phyloP scores from a whole-genome alignment of 768 basidiomycete genomes.

The Leccinum longicurvipes region DNA sequence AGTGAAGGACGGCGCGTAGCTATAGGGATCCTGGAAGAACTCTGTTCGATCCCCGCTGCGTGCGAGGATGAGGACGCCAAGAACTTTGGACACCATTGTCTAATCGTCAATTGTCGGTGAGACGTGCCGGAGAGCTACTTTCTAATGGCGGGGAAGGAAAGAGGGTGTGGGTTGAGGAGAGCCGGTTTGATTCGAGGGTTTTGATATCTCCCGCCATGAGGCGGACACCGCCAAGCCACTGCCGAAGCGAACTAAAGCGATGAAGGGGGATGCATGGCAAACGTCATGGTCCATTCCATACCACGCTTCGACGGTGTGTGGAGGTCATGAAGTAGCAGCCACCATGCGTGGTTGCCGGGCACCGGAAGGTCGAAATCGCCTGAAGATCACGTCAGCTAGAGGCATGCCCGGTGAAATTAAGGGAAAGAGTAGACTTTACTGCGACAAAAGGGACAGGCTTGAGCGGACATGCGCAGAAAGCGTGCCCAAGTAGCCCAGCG shows the following conservation, averaged over 20 bases:
- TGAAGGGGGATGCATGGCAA: slow-evolving; percentile 21
- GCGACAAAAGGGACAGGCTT: slow-evolving; percentile 9
- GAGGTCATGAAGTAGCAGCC: slow-evolving; percentile 19
- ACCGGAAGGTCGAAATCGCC: slow-evolving; percentile 22
- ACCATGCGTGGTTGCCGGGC: slow-evolving; percentile 23
- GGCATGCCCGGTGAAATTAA: slow-evolving; percentile 20
- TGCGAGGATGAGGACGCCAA: slow-evolving; percentile 74
- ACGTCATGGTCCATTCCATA: slow-evolving; percentile 26
- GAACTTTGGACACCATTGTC: slow-evolving; percentile 38
- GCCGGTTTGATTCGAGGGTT: slow-evolving; percentile 17
- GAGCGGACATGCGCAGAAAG: slow-evolving; percentile 26
- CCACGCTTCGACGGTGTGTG: slow-evolving; percentile 28
- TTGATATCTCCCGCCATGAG: slow-evolving; percentile 29
- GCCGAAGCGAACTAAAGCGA: slow-evolving; percentile 29
- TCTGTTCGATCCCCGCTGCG: slow-evolving; percentile 72
- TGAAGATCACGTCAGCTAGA: slow-evolving; percentile 24
- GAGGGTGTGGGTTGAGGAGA: slow-evolving; percentile 12
- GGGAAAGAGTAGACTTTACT: slow-evolving; percentile 19
- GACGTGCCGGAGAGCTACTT: background rate
- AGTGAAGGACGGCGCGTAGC: slow-evolving; percentile 58
- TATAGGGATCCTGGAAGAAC: slow-evolving; percentile 69
- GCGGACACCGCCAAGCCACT: slow-evolving; percentile 29
- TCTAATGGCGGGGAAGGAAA: background rate
- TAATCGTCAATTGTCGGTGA: slow-evolving; percentile 14
- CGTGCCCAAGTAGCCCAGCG: slow-evolving; percentile 19